These are phyloP conservation scores for Monosporascus cannonballus DNA, from an alignment of 2,329 filamentous ascomycete genomes.

Conservation along the genomic window DNA sequence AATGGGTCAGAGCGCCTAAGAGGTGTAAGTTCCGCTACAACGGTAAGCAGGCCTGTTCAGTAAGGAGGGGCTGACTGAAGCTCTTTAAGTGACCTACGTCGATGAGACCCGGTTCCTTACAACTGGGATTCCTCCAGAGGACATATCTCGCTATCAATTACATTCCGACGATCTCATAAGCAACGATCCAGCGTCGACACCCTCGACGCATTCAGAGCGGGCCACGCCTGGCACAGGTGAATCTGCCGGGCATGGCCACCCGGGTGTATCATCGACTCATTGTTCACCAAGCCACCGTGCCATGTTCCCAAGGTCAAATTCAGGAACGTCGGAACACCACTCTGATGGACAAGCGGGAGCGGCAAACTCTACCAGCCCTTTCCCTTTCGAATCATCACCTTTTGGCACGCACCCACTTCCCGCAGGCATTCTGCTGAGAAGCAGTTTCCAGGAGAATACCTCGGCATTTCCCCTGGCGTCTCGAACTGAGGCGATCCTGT, in stretches of 20 bases:
- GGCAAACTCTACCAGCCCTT: conserved; percentile 5
- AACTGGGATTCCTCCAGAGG: conserved; percentile 16
- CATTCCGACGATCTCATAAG: conserved; percentile 10
- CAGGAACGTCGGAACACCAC: conserved; percentile 1
- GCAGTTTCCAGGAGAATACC: conserved; percentile 12
- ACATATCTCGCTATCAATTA: conserved; percentile 13
- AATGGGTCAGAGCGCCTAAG: conserved; percentile 22
- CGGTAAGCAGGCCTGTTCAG: background rate
- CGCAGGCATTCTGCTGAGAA: conserved; percentile 7
- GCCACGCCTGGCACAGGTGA: background rate
- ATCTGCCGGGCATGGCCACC: background rate
- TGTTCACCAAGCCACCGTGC: conserved; percentile 1
- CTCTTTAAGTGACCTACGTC: conserved; percentile 23
- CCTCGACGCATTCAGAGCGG: conserved; percentile 3
- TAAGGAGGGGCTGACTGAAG: conserved; percentile 2
- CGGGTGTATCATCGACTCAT: background rate
- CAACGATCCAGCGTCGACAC: conserved; percentile 7
- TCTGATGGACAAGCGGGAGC: conserved; percentile 2
- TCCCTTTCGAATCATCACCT: conserved; percentile 3
- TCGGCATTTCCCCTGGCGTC: conserved; percentile 24
- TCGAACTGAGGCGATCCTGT: conserved; percentile 26
- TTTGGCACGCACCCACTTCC: conserved; percentile 4
- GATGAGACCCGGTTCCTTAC: conserved; percentile 23
- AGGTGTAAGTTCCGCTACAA: conserved; percentile 15
- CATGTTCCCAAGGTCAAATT: conserved; percentile 2